A percentile compares a stretch with the other conserved stretches of the same genome.
Conservation (phyloP, 164 flowering plant genomes). For the Litsea cubeba region DNA sequence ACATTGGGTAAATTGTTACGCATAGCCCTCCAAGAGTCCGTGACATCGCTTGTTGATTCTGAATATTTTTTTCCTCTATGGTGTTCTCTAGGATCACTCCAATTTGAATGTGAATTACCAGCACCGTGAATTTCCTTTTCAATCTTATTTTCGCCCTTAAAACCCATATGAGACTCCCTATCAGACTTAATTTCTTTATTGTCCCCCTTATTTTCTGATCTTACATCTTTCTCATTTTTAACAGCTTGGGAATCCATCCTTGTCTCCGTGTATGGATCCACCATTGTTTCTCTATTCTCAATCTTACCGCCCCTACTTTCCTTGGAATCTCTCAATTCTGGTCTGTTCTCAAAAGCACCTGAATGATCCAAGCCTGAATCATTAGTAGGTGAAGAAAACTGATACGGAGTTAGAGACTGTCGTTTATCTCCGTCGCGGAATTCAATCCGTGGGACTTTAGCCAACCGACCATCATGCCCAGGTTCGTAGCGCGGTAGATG, state of each 20-base stretch:
- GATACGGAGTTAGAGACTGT: conserved; percentile 47
- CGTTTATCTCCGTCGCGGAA: conserved; percentile 56
- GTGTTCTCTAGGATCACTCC: conserved; percentile 56
- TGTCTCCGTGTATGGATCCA: conserved; percentile 36
- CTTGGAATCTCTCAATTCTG: conserved; percentile 53
- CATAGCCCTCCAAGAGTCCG: conserved; percentile 44
- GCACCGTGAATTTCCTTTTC: conserved; percentile 41
- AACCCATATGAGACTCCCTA: conserved; percentile 40
- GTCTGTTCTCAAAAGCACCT: conserved; percentile 40
- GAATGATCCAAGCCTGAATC: conserved; percentile 42
- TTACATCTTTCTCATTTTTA: conserved; percentile 49
- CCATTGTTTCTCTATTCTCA: conserved; percentile 44
- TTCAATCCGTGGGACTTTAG: conserved; percentile 57
- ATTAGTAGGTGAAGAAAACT: conserved; percentile 39
- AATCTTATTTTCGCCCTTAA: conserved; percentile 42
- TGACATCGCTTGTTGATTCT: conserved; percentile 35
- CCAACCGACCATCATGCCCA: conserved; percentile 47
- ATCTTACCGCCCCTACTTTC: conserved; percentile 49
- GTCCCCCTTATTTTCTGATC: conserved; percentile 40
- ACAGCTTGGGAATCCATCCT: conserved; percentile 43
- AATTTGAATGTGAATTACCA: conserved; percentile 27
- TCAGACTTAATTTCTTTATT: conserved; percentile 60
- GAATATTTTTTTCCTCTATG: conserved; percentile 51
- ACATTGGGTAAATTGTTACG: conserved; percentile 32
- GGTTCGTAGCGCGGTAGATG: conserved; percentile 36